These are phyloP conservation scores for Exophiala alcalophila DNA, from an alignment of 2,329 filamentous ascomycete species.

Conservation along the genomic window DNA sequence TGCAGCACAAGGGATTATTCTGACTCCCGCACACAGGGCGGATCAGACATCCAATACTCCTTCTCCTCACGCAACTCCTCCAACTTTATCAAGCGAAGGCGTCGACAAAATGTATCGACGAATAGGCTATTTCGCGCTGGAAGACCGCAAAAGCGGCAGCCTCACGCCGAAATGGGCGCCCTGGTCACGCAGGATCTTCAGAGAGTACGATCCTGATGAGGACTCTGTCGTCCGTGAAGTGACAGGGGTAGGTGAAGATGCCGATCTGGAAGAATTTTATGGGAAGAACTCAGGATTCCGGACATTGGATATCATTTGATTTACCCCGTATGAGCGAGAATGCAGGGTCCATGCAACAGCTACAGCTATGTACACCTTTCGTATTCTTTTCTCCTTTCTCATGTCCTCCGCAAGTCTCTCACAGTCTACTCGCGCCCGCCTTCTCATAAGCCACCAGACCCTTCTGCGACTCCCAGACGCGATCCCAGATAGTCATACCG, in stretches of 20 bases:
- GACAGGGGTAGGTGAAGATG: too few relatives aligned
- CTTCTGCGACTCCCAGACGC: constrained; percentile 26
- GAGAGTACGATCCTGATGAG: too few relatives aligned
- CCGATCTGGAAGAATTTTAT: too few relatives aligned
- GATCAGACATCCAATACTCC: background rate
- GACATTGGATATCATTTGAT: too few relatives aligned
- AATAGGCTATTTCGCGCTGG: constrained; percentile 17
- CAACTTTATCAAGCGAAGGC: background rate
- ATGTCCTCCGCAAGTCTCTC: background rate
- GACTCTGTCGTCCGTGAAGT: too few relatives aligned
- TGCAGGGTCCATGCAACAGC: too few relatives aligned
- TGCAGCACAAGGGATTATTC: constrained; percentile 16
- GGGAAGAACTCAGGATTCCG: too few relatives aligned
- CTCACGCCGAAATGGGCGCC: constrained; percentile 12
- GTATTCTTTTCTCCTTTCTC: too few relatives aligned
- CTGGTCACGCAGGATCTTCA: constrained; percentile 5
- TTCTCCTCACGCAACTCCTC: background rate
- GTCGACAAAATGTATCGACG: constrained; percentile 4
- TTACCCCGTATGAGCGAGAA: too few relatives aligned
- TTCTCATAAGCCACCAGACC: constrained; percentile 17
- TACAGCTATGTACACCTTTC: too few relatives aligned
- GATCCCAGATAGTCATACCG: constrained; percentile 26
- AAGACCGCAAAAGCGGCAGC: constrained; percentile 12
- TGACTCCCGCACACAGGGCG: background rate
- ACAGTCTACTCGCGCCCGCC: constrained; percentile 1